Base-by-base conservation (phyloP, 2,329 filamentous ascomycete genomes). In the Aspergillus aculeatus region DNA sequence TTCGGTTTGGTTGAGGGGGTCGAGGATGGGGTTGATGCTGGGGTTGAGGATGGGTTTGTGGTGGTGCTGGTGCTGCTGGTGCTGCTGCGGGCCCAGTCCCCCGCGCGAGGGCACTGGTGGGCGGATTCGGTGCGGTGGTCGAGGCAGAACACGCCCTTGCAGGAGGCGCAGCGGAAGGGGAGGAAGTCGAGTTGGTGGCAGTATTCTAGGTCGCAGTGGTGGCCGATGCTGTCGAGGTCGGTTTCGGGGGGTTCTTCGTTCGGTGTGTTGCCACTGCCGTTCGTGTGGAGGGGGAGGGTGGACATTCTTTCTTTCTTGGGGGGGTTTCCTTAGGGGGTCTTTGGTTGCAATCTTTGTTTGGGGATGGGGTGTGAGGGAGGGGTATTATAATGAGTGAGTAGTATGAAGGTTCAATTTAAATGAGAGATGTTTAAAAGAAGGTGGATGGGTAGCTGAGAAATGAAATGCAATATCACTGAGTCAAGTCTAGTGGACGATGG, bases 131-230 rank as follows among this genome's bases (percentile, higher is more conserved):
- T 89, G 57, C 94, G 90, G 82, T 99, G 95, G 73, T 98, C 94
- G 66, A 96, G 89, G 75, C 96, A 99, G 80, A 88, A 99, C 16
- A 89, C 94, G 60, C 82, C 82, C 70, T 80, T 84, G 79, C 95
- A 99, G 67, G 90, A 95, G 74, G 96, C 91, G 80, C 95, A 99
- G 72, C 87, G 84, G 77, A 98, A 98, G 4, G 95, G 95, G 4
- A 99, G 86, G 76, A 99, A 98, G 78, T 98, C 95, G 62, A 98
- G 90, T 73, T 95, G 90, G 74, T 93, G 89, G 82, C 95, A 99
- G 82, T 92, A 96, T 65, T 89, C 82, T 78, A 90, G 89, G 76
- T 97, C 87, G 84, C 95, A 99, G 81, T 97, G 93, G 63, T 86
- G 86, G 76, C 95, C 95, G 68, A 98, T 89, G 24, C 93, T 85